Evolutionary conservation across 805 yeast genomes (phyloP), one percentile per base, ranked within the genome.

Genomic region (Kuraishia ogatae): DNA sequence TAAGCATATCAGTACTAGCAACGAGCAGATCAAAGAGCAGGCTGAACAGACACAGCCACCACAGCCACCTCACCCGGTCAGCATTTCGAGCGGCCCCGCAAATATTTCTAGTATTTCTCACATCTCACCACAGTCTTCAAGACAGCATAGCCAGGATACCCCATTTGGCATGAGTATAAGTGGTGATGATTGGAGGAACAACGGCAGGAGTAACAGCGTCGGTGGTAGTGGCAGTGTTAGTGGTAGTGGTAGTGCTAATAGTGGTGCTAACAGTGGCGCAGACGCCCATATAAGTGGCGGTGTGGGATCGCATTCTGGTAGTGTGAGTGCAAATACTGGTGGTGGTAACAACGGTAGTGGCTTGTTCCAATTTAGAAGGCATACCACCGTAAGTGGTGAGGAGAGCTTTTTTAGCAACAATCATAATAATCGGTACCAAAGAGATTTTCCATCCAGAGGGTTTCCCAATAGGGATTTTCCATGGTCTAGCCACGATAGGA

Each of bases 51-150:
- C 54, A 51, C 23, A 26, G 29, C 22, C 46, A 46, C 15, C 20
- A 7, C 28, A 50, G 11, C 47, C 22, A 17, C 51, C 29, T 10
- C 29, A 26, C 8, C 29, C n/a, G n/a, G n/a, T n/a, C n/a, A n/a
- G n/a, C n/a, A n/a, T n/a, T n/a, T n/a, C n/a, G n/a, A 26, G 29
- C 29, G 10, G 29, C 29, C 29, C 43, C 15, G 17, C 47, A 22
- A n/a, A 52, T 28, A 26, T 26, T 13, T 1, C 49, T 2, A 35
- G 51, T 26, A 47, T 43, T 68, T 2, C 68, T 67, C 10, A 60
- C 55, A 2, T 39, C 63, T 35, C 65, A 68, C 43, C 43, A 35
- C 43, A 35, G 17, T 35, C 43, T 35, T 35, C 43, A 5, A 35
- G 43, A 35, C 43, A 35, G 13, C 43, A 35, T 15, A 35, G 43